phyloP scores from a whole-genome alignment of 2,329 filamentous ascomycete genomes.

The Colletotrichum sp. region DNA sequence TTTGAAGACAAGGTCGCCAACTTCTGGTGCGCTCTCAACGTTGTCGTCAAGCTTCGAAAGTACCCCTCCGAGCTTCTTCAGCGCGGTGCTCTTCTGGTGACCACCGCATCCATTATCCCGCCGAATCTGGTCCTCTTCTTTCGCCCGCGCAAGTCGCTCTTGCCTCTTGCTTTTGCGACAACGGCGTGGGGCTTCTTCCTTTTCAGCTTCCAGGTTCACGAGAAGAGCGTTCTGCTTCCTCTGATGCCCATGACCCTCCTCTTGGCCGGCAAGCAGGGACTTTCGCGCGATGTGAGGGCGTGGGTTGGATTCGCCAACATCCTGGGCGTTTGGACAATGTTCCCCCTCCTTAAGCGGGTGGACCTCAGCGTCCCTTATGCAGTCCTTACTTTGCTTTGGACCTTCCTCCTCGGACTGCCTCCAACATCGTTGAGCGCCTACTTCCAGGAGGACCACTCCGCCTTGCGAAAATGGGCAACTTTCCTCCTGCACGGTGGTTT shows the following conservation, averaged over 20 bases:
- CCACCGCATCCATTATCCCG: slow-evolving; percentile 76
- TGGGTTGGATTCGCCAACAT: slow-evolving; percentile 98
- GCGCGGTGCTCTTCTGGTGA: slow-evolving; percentile 75
- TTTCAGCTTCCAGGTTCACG: slow-evolving; percentile 97
- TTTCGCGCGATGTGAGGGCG: slow-evolving; percentile 76
- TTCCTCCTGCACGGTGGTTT: slow-evolving; percentile 74
- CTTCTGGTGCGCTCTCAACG: slow-evolving; percentile 93
- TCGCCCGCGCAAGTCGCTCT: slow-evolving; percentile 75
- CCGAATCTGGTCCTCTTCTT: slow-evolving; percentile 82
- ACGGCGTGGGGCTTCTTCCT: slow-evolving; percentile 97
- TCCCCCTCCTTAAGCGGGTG: slow-evolving; percentile 85
- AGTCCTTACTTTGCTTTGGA: slow-evolving; percentile 86
- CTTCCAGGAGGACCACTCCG: slow-evolving; percentile 53
- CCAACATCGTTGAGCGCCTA: slow-evolving; percentile 77
- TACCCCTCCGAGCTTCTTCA: slow-evolving; percentile 78
- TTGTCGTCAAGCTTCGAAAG: slow-evolving; percentile 82
- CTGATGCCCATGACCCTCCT: slow-evolving; percentile 92
- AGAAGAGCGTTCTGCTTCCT: slow-evolving; percentile 94
- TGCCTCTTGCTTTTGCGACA: slow-evolving; percentile 81
- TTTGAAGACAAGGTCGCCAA: slow-evolving; percentile 99
- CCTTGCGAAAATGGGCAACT: slow-evolving; percentile 63
- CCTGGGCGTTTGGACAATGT: slow-evolving; percentile 91
- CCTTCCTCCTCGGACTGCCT: slow-evolving; percentile 86
- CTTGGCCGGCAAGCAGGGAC: slow-evolving; percentile 77
- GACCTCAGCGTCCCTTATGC: slow-evolving; percentile 84